Conservation (phyloP, 345 rosid genomes). For the Bretschneidera sinensis region DNA sequence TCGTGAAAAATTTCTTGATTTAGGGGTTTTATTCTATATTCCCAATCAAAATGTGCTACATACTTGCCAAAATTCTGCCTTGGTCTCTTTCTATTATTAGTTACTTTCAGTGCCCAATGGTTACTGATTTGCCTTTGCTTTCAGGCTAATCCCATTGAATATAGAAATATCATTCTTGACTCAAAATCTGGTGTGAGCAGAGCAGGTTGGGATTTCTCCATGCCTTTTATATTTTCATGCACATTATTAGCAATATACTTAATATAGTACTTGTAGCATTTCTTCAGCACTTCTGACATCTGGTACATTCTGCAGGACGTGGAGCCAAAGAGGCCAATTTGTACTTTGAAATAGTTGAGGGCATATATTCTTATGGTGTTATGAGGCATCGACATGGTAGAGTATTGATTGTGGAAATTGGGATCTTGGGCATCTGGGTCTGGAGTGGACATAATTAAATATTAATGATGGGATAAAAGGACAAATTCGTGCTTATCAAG, state of each 20-base stretch:
- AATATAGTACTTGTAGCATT: slow-evolving; percentile 2
- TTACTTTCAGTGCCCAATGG: slow-evolving; percentile 1
- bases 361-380: slow-evolving; percentile 88
- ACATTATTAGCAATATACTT: not conserved
- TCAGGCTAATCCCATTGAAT: slow-evolving; percentile 76
- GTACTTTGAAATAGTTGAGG: slow-evolving; percentile 83
- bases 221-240: not conserved
- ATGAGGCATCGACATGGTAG: slow-evolving; percentile 94
- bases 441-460: not conserved
- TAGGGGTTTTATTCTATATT: too few species aligned
- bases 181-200: slow-evolving; percentile 97
- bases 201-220: slow-evolving; percentile 61
- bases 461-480: not conserved
- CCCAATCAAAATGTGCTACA: not conserved
- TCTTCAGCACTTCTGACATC: slow-evolving; percentile 11
- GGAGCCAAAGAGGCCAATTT: slow-evolving; percentile 87
- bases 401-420: slow-evolving; percentile 14
- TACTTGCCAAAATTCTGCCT: not conserved
- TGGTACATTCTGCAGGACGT: slow-evolving; percentile 58
- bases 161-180: slow-evolving; percentile 65
- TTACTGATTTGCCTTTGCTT: slow-evolving; percentile 16
- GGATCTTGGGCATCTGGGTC: not conserved
- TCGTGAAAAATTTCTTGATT: too few species aligned
- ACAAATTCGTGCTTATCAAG: not conserved
- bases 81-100: not conserved